Percentiles rank a stretch among this genome's conserved stretches.
These are phyloP conservation scores for Agrostemma githago DNA, from an alignment of 148 eudicot species.

Conservation along the genomic window DNA sequence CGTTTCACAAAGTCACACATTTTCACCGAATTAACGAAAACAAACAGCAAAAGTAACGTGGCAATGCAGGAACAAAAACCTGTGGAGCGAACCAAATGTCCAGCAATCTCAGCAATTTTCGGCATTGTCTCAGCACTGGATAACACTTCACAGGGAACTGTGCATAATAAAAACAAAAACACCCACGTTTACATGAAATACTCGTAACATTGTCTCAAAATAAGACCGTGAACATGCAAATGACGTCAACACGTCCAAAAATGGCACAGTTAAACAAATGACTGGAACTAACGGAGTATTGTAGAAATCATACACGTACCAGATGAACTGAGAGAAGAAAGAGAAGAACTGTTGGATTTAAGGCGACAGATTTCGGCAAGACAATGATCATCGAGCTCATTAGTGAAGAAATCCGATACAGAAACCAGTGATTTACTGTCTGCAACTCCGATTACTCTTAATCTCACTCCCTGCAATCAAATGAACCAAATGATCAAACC, in stretches of 20 bases:
- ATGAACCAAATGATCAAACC: constrained; percentile 6
- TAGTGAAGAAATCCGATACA: constrained; percentile 48
- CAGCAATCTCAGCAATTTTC: constrained; percentile 57
- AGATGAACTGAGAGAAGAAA: constrained; percentile 34
- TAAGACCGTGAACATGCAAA: background rate
- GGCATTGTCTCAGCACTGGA: constrained; percentile 41
- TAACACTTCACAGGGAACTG: constrained; percentile 52
- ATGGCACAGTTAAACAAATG: background rate
- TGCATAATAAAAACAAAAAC: constrained; percentile 8
- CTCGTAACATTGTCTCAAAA: background rate
- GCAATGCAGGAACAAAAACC: constrained; percentile 38
- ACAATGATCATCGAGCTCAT: constrained; percentile 66
- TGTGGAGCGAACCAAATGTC: constrained; percentile 52
- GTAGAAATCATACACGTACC: constrained; percentile 32
- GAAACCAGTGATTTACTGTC: constrained; percentile 72
- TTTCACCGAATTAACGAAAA: background rate
- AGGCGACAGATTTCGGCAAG: constrained; percentile 49
- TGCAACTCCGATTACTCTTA: constrained; percentile 76
- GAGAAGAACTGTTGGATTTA: constrained; percentile 56
- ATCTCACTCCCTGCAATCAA: constrained; percentile 56
- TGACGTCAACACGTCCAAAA: background rate
- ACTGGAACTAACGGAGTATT: background rate
- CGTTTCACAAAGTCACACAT: background rate
- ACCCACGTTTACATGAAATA: background rate
- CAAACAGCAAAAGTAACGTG: background rate